phyloP scores from a whole-genome alignment of 73 alveolate genomes.

The Tetrahymena borealis region DNA sequence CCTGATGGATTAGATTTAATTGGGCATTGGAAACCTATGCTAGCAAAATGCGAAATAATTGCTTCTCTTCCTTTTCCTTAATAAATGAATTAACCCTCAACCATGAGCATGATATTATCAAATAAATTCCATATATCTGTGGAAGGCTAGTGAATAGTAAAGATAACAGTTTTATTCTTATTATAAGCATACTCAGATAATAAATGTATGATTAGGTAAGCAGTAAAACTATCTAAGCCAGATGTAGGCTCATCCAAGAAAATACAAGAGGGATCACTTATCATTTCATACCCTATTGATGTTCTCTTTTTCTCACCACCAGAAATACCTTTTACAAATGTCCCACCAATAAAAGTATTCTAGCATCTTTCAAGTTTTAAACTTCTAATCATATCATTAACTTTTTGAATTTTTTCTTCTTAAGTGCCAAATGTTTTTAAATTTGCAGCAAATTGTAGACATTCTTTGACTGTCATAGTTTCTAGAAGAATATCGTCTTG shows the following conservation, averaged over 20 bases:
- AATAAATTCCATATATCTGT: slow-evolving; percentile 32
- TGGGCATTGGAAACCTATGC: slow-evolving; percentile 49
- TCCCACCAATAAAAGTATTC: neutral
- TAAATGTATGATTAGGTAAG: slow-evolving; percentile 34
- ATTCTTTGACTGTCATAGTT: slow-evolving; percentile 54
- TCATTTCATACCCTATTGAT: slow-evolving; percentile 47
- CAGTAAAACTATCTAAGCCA: slow-evolving; percentile 41
- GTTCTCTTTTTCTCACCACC: slow-evolving; percentile 62
- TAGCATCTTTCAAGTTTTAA: slow-evolving; percentile 26
- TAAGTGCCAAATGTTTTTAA: slow-evolving; percentile 10
- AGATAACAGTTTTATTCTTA: slow-evolving; percentile 22
- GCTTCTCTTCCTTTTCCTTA: slow-evolving; percentile 6
- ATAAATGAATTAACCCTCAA: slow-evolving; percentile 31
- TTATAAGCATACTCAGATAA: slow-evolving; percentile 1
- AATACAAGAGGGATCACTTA: slow-evolving; percentile 39
- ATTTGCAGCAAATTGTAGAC: slow-evolving; percentile 56
- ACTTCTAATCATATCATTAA: slow-evolving; percentile 9
- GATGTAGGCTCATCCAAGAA: slow-evolving; percentile 58
- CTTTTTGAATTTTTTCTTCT: neutral
- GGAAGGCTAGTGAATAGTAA: slow-evolving; percentile 53
- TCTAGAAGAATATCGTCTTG: slow-evolving; percentile 65
- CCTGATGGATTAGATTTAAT: slow-evolving; percentile 37
- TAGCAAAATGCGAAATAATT: slow-evolving; percentile 14
- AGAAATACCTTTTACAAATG: slow-evolving; percentile 23
- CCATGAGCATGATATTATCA: slow-evolving; percentile 29